Evolutionary conservation across 805 yeast genomes (phyloP).

Genomic region (Lipomyces sp.): DNA sequence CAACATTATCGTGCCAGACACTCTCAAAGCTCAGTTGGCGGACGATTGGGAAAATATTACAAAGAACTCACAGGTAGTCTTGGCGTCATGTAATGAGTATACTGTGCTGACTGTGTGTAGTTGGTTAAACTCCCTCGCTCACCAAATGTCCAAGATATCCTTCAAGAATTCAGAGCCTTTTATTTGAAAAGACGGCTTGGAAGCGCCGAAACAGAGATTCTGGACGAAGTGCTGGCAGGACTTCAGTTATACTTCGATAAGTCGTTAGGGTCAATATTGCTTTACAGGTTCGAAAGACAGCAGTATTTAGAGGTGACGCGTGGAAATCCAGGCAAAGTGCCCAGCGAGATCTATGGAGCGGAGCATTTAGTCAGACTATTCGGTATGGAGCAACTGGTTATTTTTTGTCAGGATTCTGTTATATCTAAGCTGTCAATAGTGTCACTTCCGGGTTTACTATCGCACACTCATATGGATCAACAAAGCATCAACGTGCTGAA

Average conservation of each 20-base stretch:
- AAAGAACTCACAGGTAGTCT: slow-evolving; percentile 61
- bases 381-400: slow-evolving; percentile 19
- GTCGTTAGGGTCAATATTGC: slow-evolving; percentile 66
- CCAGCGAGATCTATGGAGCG: slow-evolving; percentile 68
- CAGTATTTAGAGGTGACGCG: slow-evolving; percentile 63
- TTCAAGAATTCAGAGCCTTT: slow-evolving; percentile 55
- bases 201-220: slow-evolving; percentile 54
- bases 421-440: slow-evolving; percentile 46
- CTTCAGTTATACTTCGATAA: slow-evolving; percentile 74
- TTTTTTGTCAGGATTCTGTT: not conserved
- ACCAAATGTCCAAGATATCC: slow-evolving; percentile 58
- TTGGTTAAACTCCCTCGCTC: slow-evolving; percentile 67
- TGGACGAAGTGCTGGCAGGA: slow-evolving; percentile 74
- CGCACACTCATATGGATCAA: slow-evolving; percentile 80
- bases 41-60: slow-evolving; percentile 95
- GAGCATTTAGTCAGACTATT: slow-evolving; percentile 81
- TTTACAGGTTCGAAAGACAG: slow-evolving; percentile 77
- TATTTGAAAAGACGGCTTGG: slow-evolving; percentile 42
- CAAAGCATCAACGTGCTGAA: slow-evolving; percentile 64
- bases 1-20: slow-evolving; percentile 62
- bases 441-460: slow-evolving; percentile 79
- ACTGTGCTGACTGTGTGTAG: slow-evolving; percentile 15
- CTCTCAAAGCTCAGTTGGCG: slow-evolving; percentile 71
- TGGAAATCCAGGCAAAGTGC: slow-evolving; percentile 45
- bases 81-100: not conserved